phyloP scores from a whole-genome alignment of 352 stramenopile species.

The Phytophthora tubulina region DNA sequence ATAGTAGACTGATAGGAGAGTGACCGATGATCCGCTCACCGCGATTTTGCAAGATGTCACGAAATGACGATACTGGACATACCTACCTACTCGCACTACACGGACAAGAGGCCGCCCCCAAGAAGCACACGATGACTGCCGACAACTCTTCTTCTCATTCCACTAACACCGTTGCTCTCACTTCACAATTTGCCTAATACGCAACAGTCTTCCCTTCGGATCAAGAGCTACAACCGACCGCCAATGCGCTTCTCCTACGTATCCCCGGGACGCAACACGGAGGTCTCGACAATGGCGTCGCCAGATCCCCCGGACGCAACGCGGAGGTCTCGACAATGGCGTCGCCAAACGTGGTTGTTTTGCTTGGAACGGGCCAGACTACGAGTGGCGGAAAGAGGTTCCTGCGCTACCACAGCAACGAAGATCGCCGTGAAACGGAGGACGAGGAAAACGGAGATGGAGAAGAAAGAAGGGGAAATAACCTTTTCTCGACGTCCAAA shows the following conservation, averaged over 20 bases:
- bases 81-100: no score
- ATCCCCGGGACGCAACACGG: no score
- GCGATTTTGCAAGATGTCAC: no score
- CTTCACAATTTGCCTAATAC: not conserved
- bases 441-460: not conserved
- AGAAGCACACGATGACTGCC: no score
- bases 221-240: not conserved
- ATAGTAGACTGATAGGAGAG: no score
- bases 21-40: no score
- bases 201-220: slow-evolving; percentile 1
- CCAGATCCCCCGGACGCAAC: no score
- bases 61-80: no score
- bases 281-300: not conserved
- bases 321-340: not conserved
- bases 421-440: not conserved
- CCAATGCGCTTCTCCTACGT: slow-evolving; percentile 1
- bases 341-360: not conserved
- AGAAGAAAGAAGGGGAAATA: not conserved
- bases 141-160: no score
- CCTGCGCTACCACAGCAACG: not conserved
- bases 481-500: not conserved
- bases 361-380: not conserved
- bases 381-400: not conserved
- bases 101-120: no score
- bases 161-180: no score